A percentile compares a stretch with the other conserved stretches of the same genome.
These are phyloP conservation scores for Exophiala alcalophila DNA, from an alignment of 2,329 filamentous ascomycete genomes.

Conservation along the genomic window DNA sequence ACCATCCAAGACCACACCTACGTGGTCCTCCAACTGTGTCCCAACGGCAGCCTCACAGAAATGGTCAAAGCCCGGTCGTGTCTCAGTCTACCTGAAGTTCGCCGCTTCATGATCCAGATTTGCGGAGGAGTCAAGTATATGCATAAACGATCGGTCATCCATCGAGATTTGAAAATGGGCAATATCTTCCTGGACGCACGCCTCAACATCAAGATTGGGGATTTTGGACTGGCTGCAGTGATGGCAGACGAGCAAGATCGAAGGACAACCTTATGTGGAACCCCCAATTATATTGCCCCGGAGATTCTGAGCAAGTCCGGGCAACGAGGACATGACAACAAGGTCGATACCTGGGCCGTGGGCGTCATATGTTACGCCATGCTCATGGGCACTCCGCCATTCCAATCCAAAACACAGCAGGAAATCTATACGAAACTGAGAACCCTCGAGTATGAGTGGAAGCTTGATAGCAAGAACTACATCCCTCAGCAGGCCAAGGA, in stretches of 20 bases:
- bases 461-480: conserved; percentile 46
- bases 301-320: conserved; percentile 86
- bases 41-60: conserved; percentile 94
- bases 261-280: conserved; percentile 91
- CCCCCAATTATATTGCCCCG: conserved; percentile 96
- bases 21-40: conserved; percentile 88
- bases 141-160: conserved; percentile 92
- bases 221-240: conserved; percentile 91
- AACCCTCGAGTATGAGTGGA: conserved; percentile 50
- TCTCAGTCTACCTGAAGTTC: conserved; percentile 87
- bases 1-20: conserved; percentile 86
- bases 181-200: conserved; percentile 92
- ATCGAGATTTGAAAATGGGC: conserved; percentile 95
- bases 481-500: conserved; percentile 51
- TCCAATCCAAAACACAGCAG: conserved; percentile 69
- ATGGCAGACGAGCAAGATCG: conserved; percentile 90
- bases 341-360: conserved; percentile 97
- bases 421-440: conserved; percentile 52
- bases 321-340: conserved; percentile 84
- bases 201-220: conserved; percentile 98
- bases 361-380: conserved; percentile 97
- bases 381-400: conserved; percentile 92
- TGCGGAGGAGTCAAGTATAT: conserved; percentile 98
- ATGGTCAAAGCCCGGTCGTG: conserved; percentile 92
- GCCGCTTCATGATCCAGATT: conserved; percentile 90